phyloP scores from a whole-genome alignment of 2,329 filamentous ascomycete species.

The Fusarium pseudocircinatum region DNA sequence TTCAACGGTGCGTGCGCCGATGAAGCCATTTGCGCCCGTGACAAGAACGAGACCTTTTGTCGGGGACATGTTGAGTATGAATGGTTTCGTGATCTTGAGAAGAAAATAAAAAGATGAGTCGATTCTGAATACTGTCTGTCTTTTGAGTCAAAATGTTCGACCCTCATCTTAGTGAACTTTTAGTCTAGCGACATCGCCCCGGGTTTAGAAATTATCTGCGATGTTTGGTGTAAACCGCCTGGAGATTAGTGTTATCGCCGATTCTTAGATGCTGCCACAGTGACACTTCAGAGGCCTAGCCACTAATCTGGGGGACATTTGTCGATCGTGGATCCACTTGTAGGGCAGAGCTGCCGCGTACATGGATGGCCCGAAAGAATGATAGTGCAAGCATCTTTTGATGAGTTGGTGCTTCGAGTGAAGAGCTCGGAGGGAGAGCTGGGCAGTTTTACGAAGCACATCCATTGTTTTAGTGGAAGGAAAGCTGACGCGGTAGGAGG shows the following conservation, averaged over 20 bases:
- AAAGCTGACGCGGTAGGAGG: background rate
- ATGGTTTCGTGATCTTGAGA: fast-evolving
- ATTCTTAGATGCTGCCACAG: too few relatives aligned
- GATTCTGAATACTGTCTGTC: background rate
- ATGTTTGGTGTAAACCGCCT: background rate
- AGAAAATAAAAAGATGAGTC: too few relatives aligned
- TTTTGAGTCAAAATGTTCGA: background rate
- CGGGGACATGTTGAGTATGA: background rate
- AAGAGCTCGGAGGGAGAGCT: background rate
- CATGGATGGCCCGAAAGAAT: background rate
- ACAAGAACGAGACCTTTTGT: constrained; percentile 11
- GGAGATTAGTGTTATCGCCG: constrained; percentile 5
- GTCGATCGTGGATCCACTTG: background rate
- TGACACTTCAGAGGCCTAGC: background rate
- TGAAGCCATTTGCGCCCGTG: constrained; percentile 21
- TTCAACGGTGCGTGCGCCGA: constrained; percentile 13
- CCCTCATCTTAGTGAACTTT: background rate
- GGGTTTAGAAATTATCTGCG: background rate
- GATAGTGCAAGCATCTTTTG: too few relatives aligned
- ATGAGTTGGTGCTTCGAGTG: too few relatives aligned
- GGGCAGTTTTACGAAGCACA: background rate
- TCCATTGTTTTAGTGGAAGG: background rate
- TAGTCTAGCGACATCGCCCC: background rate
- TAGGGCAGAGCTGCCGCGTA: background rate
- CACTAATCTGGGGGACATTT: background rate